These are phyloP conservation scores for Macaranga tanarius DNA, from an alignment of 441 rosid genomes.

Conservation along the genomic window DNA sequence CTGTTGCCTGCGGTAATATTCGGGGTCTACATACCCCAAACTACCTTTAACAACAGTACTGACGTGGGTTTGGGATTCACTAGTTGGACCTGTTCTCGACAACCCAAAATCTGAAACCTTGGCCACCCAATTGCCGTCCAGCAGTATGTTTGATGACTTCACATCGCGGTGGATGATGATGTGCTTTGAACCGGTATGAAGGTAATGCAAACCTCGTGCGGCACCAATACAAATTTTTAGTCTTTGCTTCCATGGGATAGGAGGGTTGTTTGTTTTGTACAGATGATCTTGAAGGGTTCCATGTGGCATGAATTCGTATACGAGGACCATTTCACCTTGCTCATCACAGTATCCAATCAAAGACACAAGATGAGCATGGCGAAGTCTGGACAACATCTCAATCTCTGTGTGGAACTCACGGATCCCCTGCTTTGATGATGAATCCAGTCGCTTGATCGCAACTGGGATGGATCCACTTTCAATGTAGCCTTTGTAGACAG, in stretches of 20 bases:
- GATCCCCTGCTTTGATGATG: no score
- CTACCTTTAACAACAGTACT: slow-evolving; percentile 58
- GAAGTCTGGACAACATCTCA: no score
- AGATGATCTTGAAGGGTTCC: no score
- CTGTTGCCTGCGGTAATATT: slow-evolving; percentile 53
- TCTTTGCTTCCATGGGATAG: slow-evolving; percentile 54
- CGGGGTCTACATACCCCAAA: slow-evolving; percentile 61
- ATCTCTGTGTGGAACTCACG: no score
- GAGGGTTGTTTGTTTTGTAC: slow-evolving; percentile 26
- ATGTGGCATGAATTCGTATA: no score
- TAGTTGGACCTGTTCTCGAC: slow-evolving; percentile 42
- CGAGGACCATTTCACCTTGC: no score
- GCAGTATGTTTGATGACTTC: slow-evolving; percentile 54
- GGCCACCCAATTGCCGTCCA: slow-evolving; percentile 52
- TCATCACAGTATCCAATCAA: no score
- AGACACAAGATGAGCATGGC: no score
- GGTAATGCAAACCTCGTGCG: slow-evolving; percentile 48
- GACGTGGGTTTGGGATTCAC: slow-evolving; percentile 39
- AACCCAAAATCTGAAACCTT: slow-evolving; percentile 72
- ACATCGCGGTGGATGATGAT: slow-evolving; percentile 59
- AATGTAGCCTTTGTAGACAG: no score
- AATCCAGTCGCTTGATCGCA: no score
- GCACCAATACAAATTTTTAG: slow-evolving; percentile 61
- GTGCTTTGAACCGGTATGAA: slow-evolving; percentile 47
- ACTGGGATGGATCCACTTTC: no score